Conservation (phyloP, 1,284 basidiomycete genomes). For the Tilletia caries region DNA sequence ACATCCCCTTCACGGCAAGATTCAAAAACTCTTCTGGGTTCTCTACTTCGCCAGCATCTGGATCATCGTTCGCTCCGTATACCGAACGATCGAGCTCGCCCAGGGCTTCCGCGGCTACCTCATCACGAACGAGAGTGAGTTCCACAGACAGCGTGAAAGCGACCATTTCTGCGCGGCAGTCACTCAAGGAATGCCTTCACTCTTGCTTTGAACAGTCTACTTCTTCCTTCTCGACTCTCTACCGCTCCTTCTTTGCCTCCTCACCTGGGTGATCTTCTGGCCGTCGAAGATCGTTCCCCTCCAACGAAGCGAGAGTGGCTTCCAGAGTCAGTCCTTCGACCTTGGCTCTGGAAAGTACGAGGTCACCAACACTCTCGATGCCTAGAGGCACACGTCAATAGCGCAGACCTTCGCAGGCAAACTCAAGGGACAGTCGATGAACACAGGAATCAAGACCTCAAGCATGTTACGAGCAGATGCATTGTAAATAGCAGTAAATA, state of each 20-base stretch:
- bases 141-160: too few relatives aligned
- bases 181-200: too few relatives aligned
- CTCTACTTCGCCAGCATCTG: slow-evolving; percentile 23
- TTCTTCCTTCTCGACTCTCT: slow-evolving; percentile 33
- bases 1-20: background rate
- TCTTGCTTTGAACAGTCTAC: slow-evolving; percentile 20
- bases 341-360: too few relatives aligned
- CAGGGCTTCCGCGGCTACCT: slow-evolving; percentile 35
- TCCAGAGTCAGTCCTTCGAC: background rate
- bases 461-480: too few relatives aligned
- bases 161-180: too few relatives aligned
- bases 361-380: too few relatives aligned
- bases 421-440: too few relatives aligned
- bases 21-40: slow-evolving; percentile 7
- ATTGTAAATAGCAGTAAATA: too few relatives aligned
- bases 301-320: background rate
- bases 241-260: slow-evolving; percentile 31
- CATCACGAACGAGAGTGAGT: slow-evolving; percentile 32
- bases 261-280: slow-evolving; percentile 32
- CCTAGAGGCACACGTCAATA: too few relatives aligned
- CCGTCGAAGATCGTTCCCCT: slow-evolving; percentile 23
- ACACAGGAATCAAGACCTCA: too few relatives aligned
- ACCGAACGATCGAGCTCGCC: slow-evolving; percentile 35
- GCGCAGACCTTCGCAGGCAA: too few relatives aligned
- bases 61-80: slow-evolving; percentile 32